These are phyloP conservation scores for Blumeriella jaapii DNA, from an alignment of 2,329 filamentous ascomycete species.

Conservation along the genomic window DNA sequence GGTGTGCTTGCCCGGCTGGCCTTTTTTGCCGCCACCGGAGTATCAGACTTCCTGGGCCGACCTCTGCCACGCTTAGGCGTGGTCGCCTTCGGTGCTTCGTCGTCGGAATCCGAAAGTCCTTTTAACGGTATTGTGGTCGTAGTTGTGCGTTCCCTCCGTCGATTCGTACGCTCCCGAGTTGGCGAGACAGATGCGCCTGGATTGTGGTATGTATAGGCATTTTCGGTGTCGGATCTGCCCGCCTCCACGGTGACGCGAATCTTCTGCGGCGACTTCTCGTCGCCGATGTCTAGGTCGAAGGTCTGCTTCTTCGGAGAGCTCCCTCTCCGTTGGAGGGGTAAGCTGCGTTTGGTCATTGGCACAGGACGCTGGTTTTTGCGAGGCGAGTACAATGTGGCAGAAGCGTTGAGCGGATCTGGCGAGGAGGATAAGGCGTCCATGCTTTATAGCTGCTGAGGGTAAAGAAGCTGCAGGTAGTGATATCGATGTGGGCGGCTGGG, in stretches of 20 bases:
- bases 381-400: constrained; percentile 19
- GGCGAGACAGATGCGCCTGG: constrained; percentile 13
- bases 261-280: constrained; percentile 26
- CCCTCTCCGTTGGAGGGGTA: constrained; percentile 18
- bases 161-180: constrained; percentile 12
- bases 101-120: constrained; percentile 25
- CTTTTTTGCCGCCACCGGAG: constrained; percentile 28
- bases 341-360: constrained; percentile 15
- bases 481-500: too few relatives aligned
- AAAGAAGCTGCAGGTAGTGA: constrained; percentile 3
- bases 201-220: constrained; percentile 13
- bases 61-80: constrained; percentile 32
- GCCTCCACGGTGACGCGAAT: constrained; percentile 28
- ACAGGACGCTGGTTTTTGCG: constrained; percentile 19
- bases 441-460: constrained; percentile 11
- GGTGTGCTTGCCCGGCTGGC: constrained; percentile 18
- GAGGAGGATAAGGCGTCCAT: constrained; percentile 24
- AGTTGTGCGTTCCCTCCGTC: constrained; percentile 21
- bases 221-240: constrained; percentile 20
- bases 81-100: constrained; percentile 18
- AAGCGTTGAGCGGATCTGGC: constrained; percentile 27
- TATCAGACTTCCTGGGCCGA: constrained; percentile 32
- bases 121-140: constrained; percentile 26
- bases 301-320: constrained; percentile 27
- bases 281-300: constrained; percentile 27